These are phyloP conservation scores for Helianthus tuberosus DNA, from an alignment of 129 eudicot genomes.

Conservation along the genomic window DNA sequence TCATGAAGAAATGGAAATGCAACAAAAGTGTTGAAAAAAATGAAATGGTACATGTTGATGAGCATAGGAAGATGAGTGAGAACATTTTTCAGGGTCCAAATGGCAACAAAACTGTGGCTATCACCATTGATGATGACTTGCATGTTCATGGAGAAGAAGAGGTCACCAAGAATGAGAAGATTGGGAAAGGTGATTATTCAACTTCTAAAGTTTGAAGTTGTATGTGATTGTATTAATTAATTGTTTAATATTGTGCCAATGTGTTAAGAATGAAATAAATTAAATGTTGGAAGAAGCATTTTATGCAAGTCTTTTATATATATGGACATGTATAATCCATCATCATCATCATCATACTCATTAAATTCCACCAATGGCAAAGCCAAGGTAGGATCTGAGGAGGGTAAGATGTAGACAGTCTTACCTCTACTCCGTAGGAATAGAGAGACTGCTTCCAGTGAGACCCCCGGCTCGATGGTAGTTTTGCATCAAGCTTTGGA, in stretches of 20 bases:
- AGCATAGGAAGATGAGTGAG: constrained; percentile 52
- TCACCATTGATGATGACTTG: constrained; percentile 71
- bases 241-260: neutral
- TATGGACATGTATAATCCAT: neutral
- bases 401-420: too few relatives aligned
- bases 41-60: constrained; percentile 40
- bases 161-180: constrained; percentile 45
- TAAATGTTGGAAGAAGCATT: neutral
- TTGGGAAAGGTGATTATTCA: constrained; percentile 25
- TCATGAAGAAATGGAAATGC: constrained; percentile 57
- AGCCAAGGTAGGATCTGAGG: too few relatives aligned
- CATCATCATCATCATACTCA: too few relatives aligned
- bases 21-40: constrained; percentile 39
- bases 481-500: too few relatives aligned
- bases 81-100: constrained; percentile 54
- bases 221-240: constrained; percentile 10
- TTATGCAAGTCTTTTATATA: neutral
- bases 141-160: constrained; percentile 53
- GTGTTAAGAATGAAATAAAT: constrained; percentile 14
- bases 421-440: too few relatives aligned
- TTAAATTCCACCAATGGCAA: too few relatives aligned
- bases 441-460: too few relatives aligned
- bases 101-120: constrained; percentile 53
- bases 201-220: constrained; percentile 23
- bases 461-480: too few relatives aligned